A percentile compares a stretch with the other conserved stretches of the same genome.
Conservation (phyloP, 805 yeast genomes). For the Candida succiphila region DNA sequence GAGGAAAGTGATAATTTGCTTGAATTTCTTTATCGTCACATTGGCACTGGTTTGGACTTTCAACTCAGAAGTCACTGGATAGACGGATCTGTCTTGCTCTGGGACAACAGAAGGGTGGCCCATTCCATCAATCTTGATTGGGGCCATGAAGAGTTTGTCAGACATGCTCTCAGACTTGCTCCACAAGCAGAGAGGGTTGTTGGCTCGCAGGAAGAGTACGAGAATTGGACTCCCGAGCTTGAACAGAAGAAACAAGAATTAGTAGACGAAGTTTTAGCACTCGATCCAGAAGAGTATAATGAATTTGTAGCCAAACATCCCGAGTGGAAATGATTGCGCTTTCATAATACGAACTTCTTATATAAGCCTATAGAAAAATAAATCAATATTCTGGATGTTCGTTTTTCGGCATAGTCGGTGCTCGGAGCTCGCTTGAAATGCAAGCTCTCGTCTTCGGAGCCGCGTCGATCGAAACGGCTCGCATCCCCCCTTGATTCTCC, state of each 20-base stretch:
- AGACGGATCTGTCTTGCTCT: constrained; percentile 57
- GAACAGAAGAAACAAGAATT: constrained; percentile 11
- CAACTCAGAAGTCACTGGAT: constrained; percentile 67
- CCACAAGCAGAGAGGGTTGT: constrained; percentile 65
- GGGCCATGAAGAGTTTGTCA: constrained; percentile 48
- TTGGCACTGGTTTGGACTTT: constrained; percentile 44
- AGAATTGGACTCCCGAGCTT: constrained; percentile 21
- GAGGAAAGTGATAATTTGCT: constrained; percentile 61
- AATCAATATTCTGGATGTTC: too few relatives aligned
- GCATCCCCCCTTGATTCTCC: too few relatives aligned
- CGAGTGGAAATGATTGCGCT: too few relatives aligned
- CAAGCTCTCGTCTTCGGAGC: too few relatives aligned
- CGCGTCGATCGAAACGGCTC: too few relatives aligned
- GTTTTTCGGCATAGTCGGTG: too few relatives aligned
- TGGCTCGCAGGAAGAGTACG: constrained; percentile 19
- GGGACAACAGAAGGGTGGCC: constrained; percentile 70
- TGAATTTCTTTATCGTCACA: constrained; percentile 43
- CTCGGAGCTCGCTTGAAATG: too few relatives aligned
- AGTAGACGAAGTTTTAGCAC: constrained; percentile 7
- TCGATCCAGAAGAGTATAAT: constrained; percentile 8
- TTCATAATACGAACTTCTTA: too few relatives aligned
- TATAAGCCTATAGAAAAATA: too few relatives aligned
- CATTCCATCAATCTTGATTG: constrained; percentile 69
- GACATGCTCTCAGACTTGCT: constrained; percentile 70
- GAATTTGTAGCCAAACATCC: too few relatives aligned